Conservation (phyloP, 805 yeast genomes). For the Saturnispora bothae region DNA sequence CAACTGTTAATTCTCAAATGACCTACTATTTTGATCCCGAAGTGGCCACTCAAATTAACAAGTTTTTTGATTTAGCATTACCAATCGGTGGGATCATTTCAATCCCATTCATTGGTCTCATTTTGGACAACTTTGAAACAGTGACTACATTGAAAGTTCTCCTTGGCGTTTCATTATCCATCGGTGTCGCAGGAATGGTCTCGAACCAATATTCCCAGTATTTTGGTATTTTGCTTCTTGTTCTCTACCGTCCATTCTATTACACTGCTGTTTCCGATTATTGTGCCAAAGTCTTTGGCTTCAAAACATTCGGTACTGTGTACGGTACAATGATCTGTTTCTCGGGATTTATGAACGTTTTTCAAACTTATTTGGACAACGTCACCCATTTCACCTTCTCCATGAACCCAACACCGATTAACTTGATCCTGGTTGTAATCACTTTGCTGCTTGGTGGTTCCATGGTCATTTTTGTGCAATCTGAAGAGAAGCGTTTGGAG, state of each 20-base stretch:
- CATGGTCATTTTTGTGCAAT: conserved; percentile 34
- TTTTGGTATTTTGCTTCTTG: conserved; percentile 60
- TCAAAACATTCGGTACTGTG: conserved; percentile 81
- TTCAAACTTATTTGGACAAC: conserved; percentile 60
- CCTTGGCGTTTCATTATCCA: conserved; percentile 41
- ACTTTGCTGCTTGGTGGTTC: conserved; percentile 44
- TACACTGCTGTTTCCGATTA: conserved; percentile 90
- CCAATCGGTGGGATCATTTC: conserved; percentile 85
- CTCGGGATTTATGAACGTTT: conserved; percentile 70
- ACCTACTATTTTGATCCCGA: conserved; percentile 49
- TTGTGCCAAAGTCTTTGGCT: conserved; percentile 88
- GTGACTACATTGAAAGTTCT: conserved; percentile 45
- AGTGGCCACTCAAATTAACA: conserved; percentile 48
- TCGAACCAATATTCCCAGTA: conserved; percentile 42
- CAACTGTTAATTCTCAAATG: conserved; percentile 79
- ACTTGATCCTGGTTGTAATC: conserved; percentile 39
- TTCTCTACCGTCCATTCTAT: conserved; percentile 80
- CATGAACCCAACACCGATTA: conserved; percentile 76
- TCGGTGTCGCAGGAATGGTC: conserved; percentile 65
- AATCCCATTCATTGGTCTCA: conserved; percentile 75
- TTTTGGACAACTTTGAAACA: conserved; percentile 66
- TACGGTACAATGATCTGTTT: conserved; percentile 79
- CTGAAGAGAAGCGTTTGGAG: conserved; percentile 25
- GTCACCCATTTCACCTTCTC: conserved; percentile 57
- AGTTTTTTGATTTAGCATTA: conserved; percentile 73